Conservation (phyloP, 2,329 filamentous ascomycete species). For the Exserohilum turcica region DNA sequence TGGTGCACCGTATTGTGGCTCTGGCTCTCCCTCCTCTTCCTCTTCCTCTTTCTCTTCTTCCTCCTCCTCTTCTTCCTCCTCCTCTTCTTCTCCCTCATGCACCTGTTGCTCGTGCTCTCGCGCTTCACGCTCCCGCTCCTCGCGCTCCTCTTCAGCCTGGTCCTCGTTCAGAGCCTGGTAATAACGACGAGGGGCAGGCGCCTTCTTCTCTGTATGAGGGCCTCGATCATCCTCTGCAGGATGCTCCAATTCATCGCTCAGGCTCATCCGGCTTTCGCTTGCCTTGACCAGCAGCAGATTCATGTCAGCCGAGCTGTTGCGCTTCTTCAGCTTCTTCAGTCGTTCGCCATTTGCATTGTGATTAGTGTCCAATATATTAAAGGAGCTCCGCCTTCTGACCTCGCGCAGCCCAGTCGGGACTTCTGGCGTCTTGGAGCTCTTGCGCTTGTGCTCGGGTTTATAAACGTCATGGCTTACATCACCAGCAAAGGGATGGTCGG, state of each 20-base stretch:
- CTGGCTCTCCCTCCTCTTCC: constrained; percentile 49
- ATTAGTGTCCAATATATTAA: constrained; percentile 46
- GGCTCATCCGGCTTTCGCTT: constrained; percentile 44
- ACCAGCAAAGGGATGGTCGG: constrained; percentile 82
- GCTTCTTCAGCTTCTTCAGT: constrained; percentile 50
- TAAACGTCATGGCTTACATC: constrained; percentile 77
- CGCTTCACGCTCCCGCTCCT: constrained; percentile 30
- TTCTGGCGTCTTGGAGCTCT: constrained; percentile 46
- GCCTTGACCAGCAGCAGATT: constrained; percentile 42
- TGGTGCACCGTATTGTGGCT: constrained; percentile 70
- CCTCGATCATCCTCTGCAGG: constrained; percentile 39
- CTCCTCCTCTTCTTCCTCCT: constrained; percentile 52
- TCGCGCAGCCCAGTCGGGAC: constrained; percentile 27
- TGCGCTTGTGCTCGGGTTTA: constrained; percentile 54
- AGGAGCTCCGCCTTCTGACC: constrained; percentile 45
- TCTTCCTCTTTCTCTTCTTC: constrained; percentile 52
- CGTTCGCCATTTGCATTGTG: constrained; percentile 44
- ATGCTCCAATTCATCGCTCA: constrained; percentile 41
- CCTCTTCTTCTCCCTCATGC: constrained; percentile 45
- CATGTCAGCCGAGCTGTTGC: constrained; percentile 48
- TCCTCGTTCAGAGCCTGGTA: constrained; percentile 19
- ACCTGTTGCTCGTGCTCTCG: constrained; percentile 43
- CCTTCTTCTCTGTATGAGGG: constrained; percentile 26
- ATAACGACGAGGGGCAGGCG: constrained; percentile 20
- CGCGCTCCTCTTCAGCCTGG: constrained; percentile 42